Base-by-base conservation (phyloP, 148 eudicot genomes). In the Agrostemma githago region DNA sequence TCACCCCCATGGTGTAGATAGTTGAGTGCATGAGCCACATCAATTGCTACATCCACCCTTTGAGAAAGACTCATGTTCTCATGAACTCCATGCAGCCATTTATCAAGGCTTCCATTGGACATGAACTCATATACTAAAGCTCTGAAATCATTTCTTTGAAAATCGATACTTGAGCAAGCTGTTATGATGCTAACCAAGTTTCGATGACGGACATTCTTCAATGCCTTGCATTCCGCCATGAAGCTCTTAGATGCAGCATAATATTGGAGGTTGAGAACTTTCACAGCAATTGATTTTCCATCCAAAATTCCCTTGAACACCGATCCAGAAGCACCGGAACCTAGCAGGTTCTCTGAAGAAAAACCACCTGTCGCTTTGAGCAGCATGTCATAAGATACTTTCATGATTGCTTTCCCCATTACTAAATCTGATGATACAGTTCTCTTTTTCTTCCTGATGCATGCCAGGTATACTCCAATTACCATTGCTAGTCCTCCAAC, bases 141-240 rank as follows among this genome's bases (percentile, higher is more conserved):
- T 46, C 8, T 46, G 10, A 46, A 46, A 46, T 59, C 26, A 21
- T 74, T 74, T 2, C 81, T 62, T 5, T 71, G 59, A 51, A 57
- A 70, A 56, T 81, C 81, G 5, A 46, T 46, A 74, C 84, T 77
- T 0, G 81, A 81, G 75, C 84, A 81, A 16, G 78, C 73, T 6
- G 84, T 77, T 21, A 77, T 48, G 2, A 81, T 60, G 42, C 48
- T 40, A 2, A 78, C 62, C 3, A 81, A 72, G 26, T 81, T 81
- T 5, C 81, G 19, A 9, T 77, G 84, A 2, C 81, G 80, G 6
- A 74, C 57, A 38, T 40, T 69, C 21, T 78, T 81, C 72, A 81
- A 81, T 0, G 76, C 78, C 10, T 73, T 39, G 54, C 84, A 81
- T 57, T 81, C 84, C 58, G 75, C 80, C 67, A 74, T 71, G 72